phyloP scores from a whole-genome alignment of 805 yeast genomes.

The Starmerella stellata region DNA sequence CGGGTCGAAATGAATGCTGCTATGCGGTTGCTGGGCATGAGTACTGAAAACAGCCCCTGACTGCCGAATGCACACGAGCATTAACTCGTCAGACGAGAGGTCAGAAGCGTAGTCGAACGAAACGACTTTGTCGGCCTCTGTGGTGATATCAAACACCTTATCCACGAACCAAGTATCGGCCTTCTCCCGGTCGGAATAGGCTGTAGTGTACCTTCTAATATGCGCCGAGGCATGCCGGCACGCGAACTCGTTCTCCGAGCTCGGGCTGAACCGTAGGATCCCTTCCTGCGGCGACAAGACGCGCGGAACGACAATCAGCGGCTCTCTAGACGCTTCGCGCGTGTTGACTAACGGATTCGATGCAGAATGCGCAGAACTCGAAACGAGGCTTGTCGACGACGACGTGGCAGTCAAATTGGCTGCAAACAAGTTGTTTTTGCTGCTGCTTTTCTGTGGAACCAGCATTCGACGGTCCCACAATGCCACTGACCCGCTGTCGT shows the following conservation, averaged over 20 bases:
- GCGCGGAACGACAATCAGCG: constrained; percentile 16
- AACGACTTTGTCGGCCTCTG: constrained; percentile 64
- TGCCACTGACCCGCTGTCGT: constrained; percentile 71
- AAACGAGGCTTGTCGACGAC: neutral
- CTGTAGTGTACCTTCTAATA: neutral
- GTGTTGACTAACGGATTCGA: constrained; percentile 11
- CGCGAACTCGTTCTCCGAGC: constrained; percentile 53
- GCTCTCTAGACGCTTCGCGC: constrained; percentile 8
- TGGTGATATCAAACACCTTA: constrained; percentile 51
- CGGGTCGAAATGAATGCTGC: constrained; percentile 46
- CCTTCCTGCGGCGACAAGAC: constrained; percentile 12
- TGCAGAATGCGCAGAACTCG: constrained; percentile 3
- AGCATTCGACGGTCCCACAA: constrained; percentile 32
- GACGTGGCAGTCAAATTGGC: neutral
- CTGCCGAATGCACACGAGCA: constrained; percentile 73
- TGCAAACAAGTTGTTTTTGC: too few relatives aligned
- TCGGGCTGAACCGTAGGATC: constrained; percentile 29
- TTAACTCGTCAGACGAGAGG: constrained; percentile 31
- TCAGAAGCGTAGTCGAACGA: constrained; percentile 71
- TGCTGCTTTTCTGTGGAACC: neutral
- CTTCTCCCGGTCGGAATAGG: neutral
- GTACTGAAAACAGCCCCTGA: constrained; percentile 73
- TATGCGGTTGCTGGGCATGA: constrained; percentile 52
- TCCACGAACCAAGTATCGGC: constrained; percentile 47
- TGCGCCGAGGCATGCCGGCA: constrained; percentile 36